These are phyloP conservation scores for Mycena olivaceomarginata DNA, from an alignment of 768 basidiomycete genomes.

Conservation along the genomic window DNA sequence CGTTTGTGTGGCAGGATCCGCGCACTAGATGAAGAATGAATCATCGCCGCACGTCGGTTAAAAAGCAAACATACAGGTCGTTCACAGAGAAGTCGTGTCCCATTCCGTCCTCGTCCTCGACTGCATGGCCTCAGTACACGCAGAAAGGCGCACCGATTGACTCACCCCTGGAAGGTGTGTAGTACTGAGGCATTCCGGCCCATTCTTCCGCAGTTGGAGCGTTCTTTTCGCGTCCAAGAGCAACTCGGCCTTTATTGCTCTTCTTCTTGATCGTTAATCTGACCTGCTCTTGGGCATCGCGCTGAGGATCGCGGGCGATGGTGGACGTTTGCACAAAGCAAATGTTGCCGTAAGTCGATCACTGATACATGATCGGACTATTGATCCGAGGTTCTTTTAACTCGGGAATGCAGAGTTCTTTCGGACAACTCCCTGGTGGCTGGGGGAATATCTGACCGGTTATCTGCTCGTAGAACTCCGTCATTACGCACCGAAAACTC, in stretches of 20 bases:
- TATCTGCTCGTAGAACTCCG: too few species aligned
- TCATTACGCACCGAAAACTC: too few species aligned
- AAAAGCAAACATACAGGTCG: slow-evolving; percentile 4
- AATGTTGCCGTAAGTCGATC: background rate
- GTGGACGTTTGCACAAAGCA: background rate
- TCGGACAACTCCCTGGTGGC: too few species aligned
- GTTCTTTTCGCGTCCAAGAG: slow-evolving; percentile 30
- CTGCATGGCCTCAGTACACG: background rate
- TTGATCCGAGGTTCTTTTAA: background rate
- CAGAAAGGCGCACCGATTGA: background rate
- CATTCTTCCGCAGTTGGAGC: slow-evolving; percentile 27
- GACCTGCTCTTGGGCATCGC: slow-evolving; percentile 29
- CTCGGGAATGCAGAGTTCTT: too few species aligned
- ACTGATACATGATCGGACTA: background rate
- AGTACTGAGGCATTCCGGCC: slow-evolving; percentile 2
- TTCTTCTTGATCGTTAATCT: slow-evolving; percentile 20
- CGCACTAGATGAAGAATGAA: slow-evolving; percentile 7
- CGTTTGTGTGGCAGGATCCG: slow-evolving; percentile 24
- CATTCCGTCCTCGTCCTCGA: background rate
- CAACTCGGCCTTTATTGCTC: background rate
- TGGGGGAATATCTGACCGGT: too few species aligned
- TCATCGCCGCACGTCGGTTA: background rate
- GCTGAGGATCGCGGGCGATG: background rate
- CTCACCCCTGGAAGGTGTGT: slow-evolving; percentile 29
- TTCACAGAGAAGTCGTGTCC: background rate